phyloP scores from a whole-genome alignment of 257 asterid species.

The Schizonepeta tenuifolia region DNA sequence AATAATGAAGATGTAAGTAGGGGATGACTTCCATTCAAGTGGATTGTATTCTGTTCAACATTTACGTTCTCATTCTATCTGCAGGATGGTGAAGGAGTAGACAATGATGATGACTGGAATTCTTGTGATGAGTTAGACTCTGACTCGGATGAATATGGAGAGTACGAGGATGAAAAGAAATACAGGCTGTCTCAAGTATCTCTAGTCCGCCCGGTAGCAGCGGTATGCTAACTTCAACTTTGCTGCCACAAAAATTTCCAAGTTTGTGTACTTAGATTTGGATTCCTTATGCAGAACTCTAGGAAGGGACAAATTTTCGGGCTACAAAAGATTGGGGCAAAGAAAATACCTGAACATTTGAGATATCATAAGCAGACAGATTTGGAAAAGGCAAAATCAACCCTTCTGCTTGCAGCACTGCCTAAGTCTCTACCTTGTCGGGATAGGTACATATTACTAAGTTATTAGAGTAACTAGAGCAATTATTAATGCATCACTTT shows the following conservation, averaged over 20 bases:
- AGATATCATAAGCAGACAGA: constrained; percentile 88
- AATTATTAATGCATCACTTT: constrained; percentile 14
- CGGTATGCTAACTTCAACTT: constrained; percentile 54
- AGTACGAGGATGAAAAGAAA: constrained; percentile 55
- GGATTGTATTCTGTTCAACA: constrained; percentile 30
- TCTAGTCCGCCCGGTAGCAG: constrained; percentile 67
- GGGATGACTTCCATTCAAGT: not conserved
- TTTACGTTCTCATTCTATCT: constrained; percentile 28
- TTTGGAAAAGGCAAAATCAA: constrained; percentile 85
- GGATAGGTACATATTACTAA: constrained; percentile 62
- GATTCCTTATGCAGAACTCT: constrained; percentile 59
- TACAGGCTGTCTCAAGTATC: constrained; percentile 44
- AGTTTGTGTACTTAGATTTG: constrained; percentile 29
- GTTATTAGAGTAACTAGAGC: not conserved
- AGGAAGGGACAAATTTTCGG: constrained; percentile 75
- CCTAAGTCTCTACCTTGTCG: constrained; percentile 94
- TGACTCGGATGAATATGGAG: constrained; percentile 59
- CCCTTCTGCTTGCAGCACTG: constrained; percentile 83
- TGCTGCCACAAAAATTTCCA: constrained; percentile 11
- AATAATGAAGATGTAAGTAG: constrained; percentile 55
- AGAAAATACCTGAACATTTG: constrained; percentile 86
- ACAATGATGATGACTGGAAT: constrained; percentile 60
- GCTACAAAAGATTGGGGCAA: constrained; percentile 86
- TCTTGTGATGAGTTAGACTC: constrained; percentile 55
- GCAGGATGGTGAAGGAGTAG: constrained; percentile 72